Percentiles rank a stretch among this genome's conserved stretches.
Evolutionary conservation across 768 basidiomycete species (phyloP).

Genomic region (Pleurotus salmoneostramineus): DNA sequence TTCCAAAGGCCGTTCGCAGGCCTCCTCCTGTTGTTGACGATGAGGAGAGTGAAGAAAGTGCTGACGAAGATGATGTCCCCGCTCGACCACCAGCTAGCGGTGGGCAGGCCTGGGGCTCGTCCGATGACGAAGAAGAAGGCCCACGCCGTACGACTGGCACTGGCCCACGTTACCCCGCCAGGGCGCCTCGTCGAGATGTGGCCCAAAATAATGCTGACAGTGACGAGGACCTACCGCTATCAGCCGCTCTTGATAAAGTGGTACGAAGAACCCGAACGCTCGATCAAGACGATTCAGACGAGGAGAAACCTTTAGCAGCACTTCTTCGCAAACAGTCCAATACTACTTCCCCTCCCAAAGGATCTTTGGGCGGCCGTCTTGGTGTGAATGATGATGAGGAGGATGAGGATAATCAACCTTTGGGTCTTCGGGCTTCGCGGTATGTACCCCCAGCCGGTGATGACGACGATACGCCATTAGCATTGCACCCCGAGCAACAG

Average conservation of each 20-base stretch:
- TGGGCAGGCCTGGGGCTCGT: slow-evolving; percentile 30
- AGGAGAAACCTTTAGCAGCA: slow-evolving; percentile 67
- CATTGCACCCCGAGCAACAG: slow-evolving; percentile 76
- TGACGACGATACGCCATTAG: slow-evolving; percentile 71
- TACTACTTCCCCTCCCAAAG: neutral
- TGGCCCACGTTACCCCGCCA: slow-evolving; percentile 48
- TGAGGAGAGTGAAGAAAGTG: slow-evolving; percentile 52
- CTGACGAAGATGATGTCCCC: slow-evolving; percentile 36
- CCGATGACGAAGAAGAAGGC: slow-evolving; percentile 53
- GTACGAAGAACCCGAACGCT: slow-evolving; percentile 33
- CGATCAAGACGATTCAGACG: slow-evolving; percentile 47
- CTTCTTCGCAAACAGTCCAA: slow-evolving; percentile 42
- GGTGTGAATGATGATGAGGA: slow-evolving; percentile 30
- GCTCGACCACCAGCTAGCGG: slow-evolving; percentile 15
- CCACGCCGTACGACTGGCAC: slow-evolving; percentile 56
- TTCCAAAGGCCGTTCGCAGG: slow-evolving; percentile 30
- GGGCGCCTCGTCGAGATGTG: slow-evolving; percentile 15
- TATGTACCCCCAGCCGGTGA: slow-evolving; percentile 34
- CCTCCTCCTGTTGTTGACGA: slow-evolving; percentile 37
- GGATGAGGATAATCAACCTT: slow-evolving; percentile 69
- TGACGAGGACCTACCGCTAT: slow-evolving; percentile 80
- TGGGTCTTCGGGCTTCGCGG: slow-evolving; percentile 64
- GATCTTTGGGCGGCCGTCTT: neutral
- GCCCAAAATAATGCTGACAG: slow-evolving; percentile 45
- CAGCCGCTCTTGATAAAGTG: slow-evolving; percentile 57